phyloP scores from a whole-genome alignment of 345 rosid species.

The Punica granatum region DNA sequence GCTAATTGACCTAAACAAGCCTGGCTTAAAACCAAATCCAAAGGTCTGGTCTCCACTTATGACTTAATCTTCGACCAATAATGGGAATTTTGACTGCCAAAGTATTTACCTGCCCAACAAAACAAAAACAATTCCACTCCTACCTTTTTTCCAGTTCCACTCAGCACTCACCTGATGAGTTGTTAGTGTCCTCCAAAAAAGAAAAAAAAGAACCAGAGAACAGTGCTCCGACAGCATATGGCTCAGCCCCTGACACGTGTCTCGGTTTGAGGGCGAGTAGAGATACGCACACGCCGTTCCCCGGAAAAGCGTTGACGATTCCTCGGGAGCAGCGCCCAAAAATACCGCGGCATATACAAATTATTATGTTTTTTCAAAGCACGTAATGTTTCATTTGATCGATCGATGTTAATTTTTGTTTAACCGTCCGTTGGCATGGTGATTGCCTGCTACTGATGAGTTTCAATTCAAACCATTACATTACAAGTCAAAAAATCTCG shows the following conservation, averaged over 20 bases:
- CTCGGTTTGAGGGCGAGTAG: neutral
- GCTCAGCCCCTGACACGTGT: conserved; percentile 1
- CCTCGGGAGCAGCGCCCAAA: neutral
- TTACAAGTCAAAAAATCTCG: too few relatives aligned
- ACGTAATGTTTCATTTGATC: too few relatives aligned
- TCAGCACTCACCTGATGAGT: neutral
- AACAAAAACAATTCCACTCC: too few relatives aligned
- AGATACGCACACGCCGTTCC: neutral
- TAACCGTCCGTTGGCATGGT: too few relatives aligned
- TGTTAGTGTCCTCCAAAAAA: neutral
- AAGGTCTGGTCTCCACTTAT: neutral
- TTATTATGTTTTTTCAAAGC: too few relatives aligned
- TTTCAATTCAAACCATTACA: too few relatives aligned
- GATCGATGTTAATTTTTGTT: too few relatives aligned
- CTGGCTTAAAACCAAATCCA: neutral
- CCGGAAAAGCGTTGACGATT: conserved; percentile 3
- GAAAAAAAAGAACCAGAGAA: neutral
- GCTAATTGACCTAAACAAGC: neutral
- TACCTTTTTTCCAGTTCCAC: neutral
- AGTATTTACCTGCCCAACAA: neutral
- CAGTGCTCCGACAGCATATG: conserved; percentile 1
- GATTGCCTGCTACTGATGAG: too few relatives aligned
- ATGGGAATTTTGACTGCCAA: neutral
- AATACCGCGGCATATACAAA: too few relatives aligned
- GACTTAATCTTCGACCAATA: too few relatives aligned